Evolutionary conservation across 306 rosid genomes (phyloP).

Genomic region (Oxytropis ochrocephala): DNA sequence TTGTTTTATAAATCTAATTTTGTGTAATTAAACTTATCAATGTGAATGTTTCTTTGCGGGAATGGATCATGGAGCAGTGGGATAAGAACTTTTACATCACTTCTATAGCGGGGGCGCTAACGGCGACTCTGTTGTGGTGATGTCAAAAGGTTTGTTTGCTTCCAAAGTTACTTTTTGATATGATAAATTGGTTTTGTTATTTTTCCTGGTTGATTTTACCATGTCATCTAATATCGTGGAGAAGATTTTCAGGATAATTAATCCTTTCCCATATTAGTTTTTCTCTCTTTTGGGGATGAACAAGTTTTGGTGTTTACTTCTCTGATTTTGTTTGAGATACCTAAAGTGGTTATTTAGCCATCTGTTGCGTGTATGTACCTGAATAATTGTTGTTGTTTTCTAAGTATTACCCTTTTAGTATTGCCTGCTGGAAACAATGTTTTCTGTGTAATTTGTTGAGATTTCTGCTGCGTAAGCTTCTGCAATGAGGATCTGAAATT

Average conservation of each 20-base stretch:
- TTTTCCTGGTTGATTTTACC: neutral
- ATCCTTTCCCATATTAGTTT: neutral
- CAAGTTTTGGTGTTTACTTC: neutral
- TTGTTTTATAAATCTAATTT: neutral
- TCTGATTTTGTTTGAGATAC: neutral
- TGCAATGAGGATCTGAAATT: too few relatives aligned
- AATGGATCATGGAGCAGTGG: constrained; percentile 49
- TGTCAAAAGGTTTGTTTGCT: constrained; percentile 37
- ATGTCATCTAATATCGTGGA: neutral
- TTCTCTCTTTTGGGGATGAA: neutral
- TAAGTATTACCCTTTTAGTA: too few relatives aligned
- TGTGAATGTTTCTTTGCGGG: constrained; percentile 20
- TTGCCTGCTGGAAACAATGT: too few relatives aligned
- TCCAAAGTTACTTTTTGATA: neutral
- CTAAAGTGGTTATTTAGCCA: neutral
- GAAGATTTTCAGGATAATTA: neutral
- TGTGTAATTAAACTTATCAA: neutral
- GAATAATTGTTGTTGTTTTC: neutral
- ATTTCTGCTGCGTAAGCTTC: too few relatives aligned
- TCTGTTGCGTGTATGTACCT: neutral
- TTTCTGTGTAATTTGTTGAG: too few relatives aligned
- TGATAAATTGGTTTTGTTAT: neutral
- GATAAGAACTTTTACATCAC: too few relatives aligned
- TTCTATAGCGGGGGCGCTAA: constrained; percentile 64
- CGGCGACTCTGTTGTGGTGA: constrained; percentile 38